Conservation (phyloP, 108 stramenopile species). For the Conticribra weissflogii region DNA sequence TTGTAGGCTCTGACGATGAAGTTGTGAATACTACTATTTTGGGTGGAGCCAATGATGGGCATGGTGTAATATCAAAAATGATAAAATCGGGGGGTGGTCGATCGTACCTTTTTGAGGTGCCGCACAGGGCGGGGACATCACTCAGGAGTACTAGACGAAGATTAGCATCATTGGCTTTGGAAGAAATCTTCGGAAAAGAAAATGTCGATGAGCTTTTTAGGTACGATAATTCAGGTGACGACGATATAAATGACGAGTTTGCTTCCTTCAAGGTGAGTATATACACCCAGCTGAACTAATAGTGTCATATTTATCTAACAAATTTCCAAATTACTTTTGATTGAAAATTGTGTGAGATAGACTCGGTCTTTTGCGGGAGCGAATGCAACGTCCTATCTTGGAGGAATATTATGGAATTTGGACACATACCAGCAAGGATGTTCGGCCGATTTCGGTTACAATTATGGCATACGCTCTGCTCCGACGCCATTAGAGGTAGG, state of each 20-base stretch:
- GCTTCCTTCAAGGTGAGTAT: background rate
- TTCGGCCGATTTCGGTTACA: constrained; percentile 73
- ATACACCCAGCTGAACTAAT: background rate
- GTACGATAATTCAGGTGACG: constrained; percentile 33
- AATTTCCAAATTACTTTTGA: background rate
- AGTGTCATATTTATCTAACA: background rate
- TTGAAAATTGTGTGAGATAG: constrained; percentile 3
- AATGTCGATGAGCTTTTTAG: constrained; percentile 40
- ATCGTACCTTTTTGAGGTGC: constrained; percentile 43
- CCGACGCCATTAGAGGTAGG: constrained; percentile 54
- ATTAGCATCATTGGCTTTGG: constrained; percentile 65
- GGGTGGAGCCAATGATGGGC: constrained; percentile 34
- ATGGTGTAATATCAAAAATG: constrained; percentile 45
- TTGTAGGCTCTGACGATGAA: background rate
- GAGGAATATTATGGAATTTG: constrained; percentile 85
- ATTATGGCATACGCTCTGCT: constrained; percentile 70
- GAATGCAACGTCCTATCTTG: constrained; percentile 70
- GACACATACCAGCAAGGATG: constrained; percentile 82
- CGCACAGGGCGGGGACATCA: constrained; percentile 19
- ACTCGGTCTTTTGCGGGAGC: constrained; percentile 33
- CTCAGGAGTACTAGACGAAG: constrained; percentile 47
- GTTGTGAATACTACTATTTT: constrained; percentile 16
- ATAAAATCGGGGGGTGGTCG: constrained; percentile 14
- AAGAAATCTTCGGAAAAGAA: constrained; percentile 61
- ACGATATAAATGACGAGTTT: constrained; percentile 39